Percentiles rank a stretch among this genome's conserved stretches.
Conservation (phyloP, 495 filamentous ascomycete species). For the Apiosordaria backusii region DNA sequence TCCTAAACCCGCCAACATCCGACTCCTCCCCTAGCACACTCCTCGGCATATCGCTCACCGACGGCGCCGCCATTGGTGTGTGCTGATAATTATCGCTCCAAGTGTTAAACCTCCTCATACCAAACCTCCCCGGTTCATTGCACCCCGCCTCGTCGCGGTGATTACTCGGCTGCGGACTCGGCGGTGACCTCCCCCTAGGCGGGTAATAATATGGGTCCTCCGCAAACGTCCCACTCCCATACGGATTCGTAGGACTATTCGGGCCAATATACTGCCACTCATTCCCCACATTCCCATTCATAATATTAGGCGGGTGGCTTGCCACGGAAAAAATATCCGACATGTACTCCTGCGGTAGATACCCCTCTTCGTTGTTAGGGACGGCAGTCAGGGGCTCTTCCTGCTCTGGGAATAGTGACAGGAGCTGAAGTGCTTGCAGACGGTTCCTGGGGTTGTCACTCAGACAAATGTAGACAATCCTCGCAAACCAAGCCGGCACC, state of each 20-base stretch:
- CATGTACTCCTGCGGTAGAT: conserved; percentile 31
- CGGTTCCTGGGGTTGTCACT: conserved; percentile 42
- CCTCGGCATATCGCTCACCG: conserved; percentile 25
- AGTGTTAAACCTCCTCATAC: conserved; percentile 16
- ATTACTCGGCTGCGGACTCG: conserved; percentile 43
- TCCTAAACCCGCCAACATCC: neutral
- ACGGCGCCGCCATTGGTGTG: conserved; percentile 12
- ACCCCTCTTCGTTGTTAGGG: conserved; percentile 32
- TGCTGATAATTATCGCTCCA: conserved; percentile 29
- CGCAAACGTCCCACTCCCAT: conserved; percentile 17
- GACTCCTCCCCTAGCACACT: neutral
- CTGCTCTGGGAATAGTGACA: conserved; percentile 40
- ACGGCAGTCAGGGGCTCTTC: conserved; percentile 26
- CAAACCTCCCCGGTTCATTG: conserved; percentile 20
- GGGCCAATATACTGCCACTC: neutral
- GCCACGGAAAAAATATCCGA: conserved; percentile 21
- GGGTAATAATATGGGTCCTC: conserved; percentile 40
- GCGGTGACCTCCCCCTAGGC: conserved; percentile 44
- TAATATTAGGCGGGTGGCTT: conserved; percentile 21
- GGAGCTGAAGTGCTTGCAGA: conserved; percentile 39
- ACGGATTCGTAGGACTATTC: conserved; percentile 27
- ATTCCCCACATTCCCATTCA: neutral
- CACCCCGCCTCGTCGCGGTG: conserved; percentile 31
- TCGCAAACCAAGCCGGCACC: conserved; percentile 44
- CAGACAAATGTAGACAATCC: conserved; percentile 44